These are phyloP conservation scores for Penicillium cataractarum DNA, from an alignment of 495 filamentous ascomycete genomes.

Conservation along the genomic window DNA sequence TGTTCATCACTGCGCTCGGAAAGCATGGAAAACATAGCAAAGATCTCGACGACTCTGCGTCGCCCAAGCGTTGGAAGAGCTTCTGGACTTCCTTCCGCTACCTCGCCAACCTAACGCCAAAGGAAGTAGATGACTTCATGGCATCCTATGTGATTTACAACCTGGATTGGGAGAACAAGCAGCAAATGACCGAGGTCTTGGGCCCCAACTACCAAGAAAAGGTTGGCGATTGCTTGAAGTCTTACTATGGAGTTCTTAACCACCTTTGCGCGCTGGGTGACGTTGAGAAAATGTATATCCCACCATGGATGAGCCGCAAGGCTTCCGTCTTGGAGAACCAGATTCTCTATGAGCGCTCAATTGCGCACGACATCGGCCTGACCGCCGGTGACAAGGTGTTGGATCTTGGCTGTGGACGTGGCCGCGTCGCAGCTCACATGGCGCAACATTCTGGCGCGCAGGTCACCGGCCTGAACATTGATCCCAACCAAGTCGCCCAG, in stretches of 20 bases:
- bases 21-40: constrained; percentile 22
- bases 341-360: constrained; percentile 62
- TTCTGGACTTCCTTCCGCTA: constrained; percentile 61
- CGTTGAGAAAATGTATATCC: constrained; percentile 72
- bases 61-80: constrained; percentile 57
- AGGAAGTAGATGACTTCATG: constrained; percentile 68
- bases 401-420: constrained; percentile 64
- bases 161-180: constrained; percentile 63
- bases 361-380: constrained; percentile 56
- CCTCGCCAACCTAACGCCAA: constrained; percentile 57
- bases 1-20: constrained; percentile 26
- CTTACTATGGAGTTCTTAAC: constrained; percentile 67
- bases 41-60: constrained; percentile 50
- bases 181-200: constrained; percentile 59
- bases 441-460: constrained; percentile 55
- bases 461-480: constrained; percentile 65
- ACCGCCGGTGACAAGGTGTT: constrained; percentile 54
- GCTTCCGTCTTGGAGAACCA: constrained; percentile 56
- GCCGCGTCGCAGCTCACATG: constrained; percentile 66
- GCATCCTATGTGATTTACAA: constrained; percentile 69
- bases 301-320: constrained; percentile 62
- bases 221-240: constrained; percentile 61
- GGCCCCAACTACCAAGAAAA: constrained; percentile 61
- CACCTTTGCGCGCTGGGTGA: constrained; percentile 68
- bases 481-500: constrained; percentile 63